phyloP scores from a whole-genome alignment of 495 filamentous ascomycete genomes.

The Pseudoneurospora amorphoporcata region DNA sequence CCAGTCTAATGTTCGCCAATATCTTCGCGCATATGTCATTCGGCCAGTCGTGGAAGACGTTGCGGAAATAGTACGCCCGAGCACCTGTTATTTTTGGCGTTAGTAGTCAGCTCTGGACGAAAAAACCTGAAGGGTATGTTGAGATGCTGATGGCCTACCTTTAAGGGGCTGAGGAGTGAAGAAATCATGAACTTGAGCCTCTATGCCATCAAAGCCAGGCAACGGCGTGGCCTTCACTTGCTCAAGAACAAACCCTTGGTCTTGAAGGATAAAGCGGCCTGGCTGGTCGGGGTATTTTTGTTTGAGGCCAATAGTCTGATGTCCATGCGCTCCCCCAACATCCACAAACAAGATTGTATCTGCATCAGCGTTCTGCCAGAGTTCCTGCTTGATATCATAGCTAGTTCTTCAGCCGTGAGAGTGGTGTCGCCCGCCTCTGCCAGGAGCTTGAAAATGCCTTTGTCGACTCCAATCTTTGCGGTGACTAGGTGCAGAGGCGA shows the following conservation, averaged over 20 bases:
- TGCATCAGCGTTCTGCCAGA: neutral
- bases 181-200: slow-evolving; percentile 31
- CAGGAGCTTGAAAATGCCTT: neutral
- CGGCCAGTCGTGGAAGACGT: slow-evolving; percentile 37
- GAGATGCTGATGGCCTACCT: neutral
- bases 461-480: neutral
- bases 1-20: slow-evolving; percentile 24
- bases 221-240: neutral
- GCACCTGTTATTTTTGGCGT: slow-evolving; percentile 21
- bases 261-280: neutral
- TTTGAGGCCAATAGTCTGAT: neutral
- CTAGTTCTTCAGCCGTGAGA: neutral
- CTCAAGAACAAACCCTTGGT: neutral
- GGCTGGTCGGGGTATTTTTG: neutral
- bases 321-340: neutral
- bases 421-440: neutral
- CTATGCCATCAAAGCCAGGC: neutral
- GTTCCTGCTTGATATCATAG: neutral
- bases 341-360: neutral
- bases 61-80: slow-evolving; percentile 36
- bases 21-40: slow-evolving; percentile 31
- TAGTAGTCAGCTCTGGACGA: neutral
- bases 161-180: slow-evolving; percentile 29
- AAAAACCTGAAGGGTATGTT: neutral
- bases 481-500: neutral